These are phyloP conservation scores for Alectoria sarmentosa DNA, from an alignment of 495 filamentous ascomycete genomes.

Conservation along the genomic window DNA sequence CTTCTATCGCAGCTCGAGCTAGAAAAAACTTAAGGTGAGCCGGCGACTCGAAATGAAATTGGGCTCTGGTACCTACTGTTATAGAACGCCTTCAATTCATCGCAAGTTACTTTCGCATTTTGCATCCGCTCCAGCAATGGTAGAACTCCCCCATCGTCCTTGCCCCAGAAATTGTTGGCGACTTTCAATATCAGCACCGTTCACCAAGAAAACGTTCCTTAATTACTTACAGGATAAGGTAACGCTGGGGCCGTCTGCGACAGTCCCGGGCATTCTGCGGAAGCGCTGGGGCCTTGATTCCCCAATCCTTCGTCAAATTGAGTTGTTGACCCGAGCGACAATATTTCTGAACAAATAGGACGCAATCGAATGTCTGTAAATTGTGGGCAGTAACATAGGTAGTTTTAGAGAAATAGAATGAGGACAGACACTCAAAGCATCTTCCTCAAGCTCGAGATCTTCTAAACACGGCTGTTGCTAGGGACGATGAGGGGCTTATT, in stretches of 20 bases:
- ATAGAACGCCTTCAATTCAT: constrained; percentile 92
- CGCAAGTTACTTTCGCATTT: constrained; percentile 87
- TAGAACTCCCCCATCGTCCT: constrained; percentile 91
- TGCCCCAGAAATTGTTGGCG: constrained; percentile 99
- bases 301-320: not conserved
- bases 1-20: constrained; percentile 92
- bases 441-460: not conserved
- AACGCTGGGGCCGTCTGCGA: constrained; percentile 56
- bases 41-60: not conserved
- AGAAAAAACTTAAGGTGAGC: constrained; percentile 20
- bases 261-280: constrained; percentile 51
- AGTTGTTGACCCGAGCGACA: not conserved
- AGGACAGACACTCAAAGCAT: too few species aligned
- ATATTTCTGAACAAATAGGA: not conserved
- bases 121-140: constrained; percentile 96
- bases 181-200: constrained; percentile 45
- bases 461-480: not conserved
- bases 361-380: not conserved
- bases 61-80: constrained; percentile 58
- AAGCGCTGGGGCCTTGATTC: not conserved
- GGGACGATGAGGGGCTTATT: not conserved
- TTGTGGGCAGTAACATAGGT: not conserved
- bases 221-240: constrained; percentile 52
- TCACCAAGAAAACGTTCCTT: not conserved
- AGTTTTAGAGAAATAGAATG: too few species aligned